phyloP scores from a whole-genome alignment of 2,329 filamentous ascomycete genomes.

The Fusarium marasasianum region DNA sequence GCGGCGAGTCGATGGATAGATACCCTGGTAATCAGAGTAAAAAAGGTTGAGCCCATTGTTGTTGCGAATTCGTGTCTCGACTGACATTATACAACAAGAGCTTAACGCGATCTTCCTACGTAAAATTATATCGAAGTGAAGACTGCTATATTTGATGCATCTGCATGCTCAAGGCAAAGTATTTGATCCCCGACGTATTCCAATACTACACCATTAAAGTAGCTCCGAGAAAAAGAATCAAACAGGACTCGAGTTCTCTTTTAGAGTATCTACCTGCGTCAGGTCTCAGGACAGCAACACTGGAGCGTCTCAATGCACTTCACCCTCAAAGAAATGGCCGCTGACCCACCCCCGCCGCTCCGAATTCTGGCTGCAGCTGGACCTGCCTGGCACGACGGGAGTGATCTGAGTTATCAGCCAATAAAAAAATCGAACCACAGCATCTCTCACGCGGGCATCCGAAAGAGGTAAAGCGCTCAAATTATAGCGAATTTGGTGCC shows the following conservation, averaged over 20 bases:
- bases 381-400: conserved; percentile 1
- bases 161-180: neutral
- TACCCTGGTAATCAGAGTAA: conserved; percentile 27
- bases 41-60: conserved; percentile 1
- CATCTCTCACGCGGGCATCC: conserved; percentile 14
- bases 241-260: neutral
- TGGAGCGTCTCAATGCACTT: neutral
- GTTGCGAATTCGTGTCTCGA: neutral
- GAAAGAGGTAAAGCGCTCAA: conserved; percentile 19
- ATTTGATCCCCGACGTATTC: neutral
- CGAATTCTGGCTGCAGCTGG: neutral
- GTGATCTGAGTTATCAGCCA: conserved; percentile 26
- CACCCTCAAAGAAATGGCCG: neutral
- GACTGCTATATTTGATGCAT: neutral
- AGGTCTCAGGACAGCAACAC: neutral
- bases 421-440: conserved; percentile 36
- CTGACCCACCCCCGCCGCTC: conserved; percentile 9
- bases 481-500: conserved; percentile 7
- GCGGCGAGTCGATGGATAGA: conserved; percentile 5
- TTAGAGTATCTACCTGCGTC: neutral
- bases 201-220: neutral
- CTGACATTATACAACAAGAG: neutral
- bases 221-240: neutral
- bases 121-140: neutral
- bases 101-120: neutral